Conservation (phyloP, 495 filamentous ascomycete genomes). For the Hypoxylon fragiforme region DNA sequence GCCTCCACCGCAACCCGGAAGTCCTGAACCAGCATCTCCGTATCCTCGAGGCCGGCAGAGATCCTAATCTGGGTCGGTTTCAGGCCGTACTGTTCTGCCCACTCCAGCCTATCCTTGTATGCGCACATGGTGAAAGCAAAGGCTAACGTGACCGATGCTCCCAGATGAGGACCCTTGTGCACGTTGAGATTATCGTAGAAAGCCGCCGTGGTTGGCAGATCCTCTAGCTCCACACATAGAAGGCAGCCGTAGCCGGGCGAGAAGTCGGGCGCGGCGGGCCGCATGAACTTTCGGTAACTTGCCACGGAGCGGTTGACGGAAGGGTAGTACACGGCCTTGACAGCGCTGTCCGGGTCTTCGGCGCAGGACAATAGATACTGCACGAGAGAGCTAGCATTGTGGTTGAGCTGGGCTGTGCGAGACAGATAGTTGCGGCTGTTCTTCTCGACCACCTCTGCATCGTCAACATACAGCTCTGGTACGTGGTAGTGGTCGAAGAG, state of each 20-base stretch:
- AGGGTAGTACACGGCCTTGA: neutral
- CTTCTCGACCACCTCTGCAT: neutral
- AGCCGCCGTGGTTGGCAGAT: neutral
- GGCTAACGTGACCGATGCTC: neutral
- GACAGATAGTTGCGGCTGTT: neutral
- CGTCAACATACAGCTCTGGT: neutral
- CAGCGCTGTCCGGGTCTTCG: neutral
- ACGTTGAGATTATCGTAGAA: neutral
- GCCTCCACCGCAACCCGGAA: neutral
- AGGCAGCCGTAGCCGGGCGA: neutral
- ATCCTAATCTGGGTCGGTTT: neutral
- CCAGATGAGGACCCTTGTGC: neutral
- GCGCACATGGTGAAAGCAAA: neutral
- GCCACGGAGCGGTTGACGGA: neutral
- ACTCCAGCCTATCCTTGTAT: neutral
- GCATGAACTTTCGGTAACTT: neutral
- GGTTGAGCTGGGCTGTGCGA: neutral
- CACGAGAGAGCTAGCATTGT: neutral
- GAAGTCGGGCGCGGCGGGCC: neutral
- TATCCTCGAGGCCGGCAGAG: neutral
- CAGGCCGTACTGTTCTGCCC: neutral
- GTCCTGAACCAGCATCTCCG: neutral
- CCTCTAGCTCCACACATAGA: neutral
- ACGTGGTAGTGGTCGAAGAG: neutral
- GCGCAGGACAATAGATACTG: neutral